Base-by-base conservation (phyloP, 495 filamentous ascomycete genomes). In the Opeltia flavorubescens region DNA sequence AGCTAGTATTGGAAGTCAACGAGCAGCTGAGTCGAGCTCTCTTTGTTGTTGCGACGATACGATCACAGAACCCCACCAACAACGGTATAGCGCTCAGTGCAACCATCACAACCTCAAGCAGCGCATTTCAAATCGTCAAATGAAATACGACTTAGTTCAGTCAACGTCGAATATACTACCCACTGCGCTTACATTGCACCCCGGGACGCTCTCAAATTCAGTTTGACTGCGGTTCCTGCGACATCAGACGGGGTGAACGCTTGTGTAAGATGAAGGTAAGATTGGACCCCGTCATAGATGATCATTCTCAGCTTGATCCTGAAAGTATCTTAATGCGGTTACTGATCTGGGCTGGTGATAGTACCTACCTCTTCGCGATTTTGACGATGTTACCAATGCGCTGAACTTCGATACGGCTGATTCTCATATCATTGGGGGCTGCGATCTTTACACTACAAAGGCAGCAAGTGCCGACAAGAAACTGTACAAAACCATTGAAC, bases 391-490 rank as follows among this genome's bases (percentile, higher is more conserved):
- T 48, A 87, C 86, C 25, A 81, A 78, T 59, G 83, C 89, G 38
- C 75, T 99, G 54, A 94, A 89, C 56, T 96, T 96, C 69, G 81
- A 89, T 56, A 96, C 91, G 2, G 73, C 80, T 12, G 89, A 95
- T 59, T 87, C 83, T 55, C 83, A 88, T 54, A 81, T 96, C 52
- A 75, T 83, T 11, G 91, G 91, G 46, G 81, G 85, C 38, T 95
- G 88, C 69, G 91, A 99, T 62, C 75, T 95, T 17, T 99, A 94
- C 69, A 95, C 87, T 6, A 96, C 88, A 29, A 96, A 96, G 65
- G 87, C 91, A 12, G 86, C 89, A 35, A 84, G 88, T 30, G 74
- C 77, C 54, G 93, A 99, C 63, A 94, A 95, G 70, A 95, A 94
- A 63, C 71, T 96, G 2, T 96, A 96, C 74, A 89, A 89, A 62